Evolutionary conservation across 108 stramenopile species (phyloP).

Genomic region (Cyclotella kingstonii): DNA sequence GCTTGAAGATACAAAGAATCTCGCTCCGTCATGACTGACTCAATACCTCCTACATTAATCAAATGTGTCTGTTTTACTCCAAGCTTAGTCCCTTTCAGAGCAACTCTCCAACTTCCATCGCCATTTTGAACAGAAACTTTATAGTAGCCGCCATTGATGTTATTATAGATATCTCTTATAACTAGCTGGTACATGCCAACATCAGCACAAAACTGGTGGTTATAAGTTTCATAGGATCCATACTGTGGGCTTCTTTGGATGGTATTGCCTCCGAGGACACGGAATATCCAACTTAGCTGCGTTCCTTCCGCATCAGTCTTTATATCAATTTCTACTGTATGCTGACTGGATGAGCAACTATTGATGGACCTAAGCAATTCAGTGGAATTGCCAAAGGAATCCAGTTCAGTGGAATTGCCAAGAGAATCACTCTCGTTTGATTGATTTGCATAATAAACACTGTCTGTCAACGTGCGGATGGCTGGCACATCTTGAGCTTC

Average conservation of each 20-base stretch:
- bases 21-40: constrained; percentile 26
- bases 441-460: too few species aligned
- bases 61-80: neutral
- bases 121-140: constrained; percentile 10
- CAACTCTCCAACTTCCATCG: constrained; percentile 17
- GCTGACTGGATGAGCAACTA: neutral
- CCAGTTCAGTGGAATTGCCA: too few species aligned
- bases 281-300: constrained; percentile 17
- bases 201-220: constrained; percentile 7
- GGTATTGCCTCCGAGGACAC: neutral
- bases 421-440: too few species aligned
- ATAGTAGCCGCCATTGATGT: constrained; percentile 10
- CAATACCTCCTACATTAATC: constrained; percentile 17
- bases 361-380: neutral
- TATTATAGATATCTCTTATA: constrained; percentile 14
- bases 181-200: constrained; percentile 21
- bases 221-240: neutral
- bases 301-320: constrained; percentile 11
- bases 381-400: too few species aligned
- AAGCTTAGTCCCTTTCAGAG: constrained; percentile 11
- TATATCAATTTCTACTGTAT: constrained; percentile 2
- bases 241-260: constrained; percentile 1
- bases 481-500: too few species aligned
- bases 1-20: constrained; percentile 22
- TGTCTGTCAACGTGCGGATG: too few species aligned